Base-by-base conservation (phyloP, 129 eudicot genomes). In the Arctium lappa region DNA sequence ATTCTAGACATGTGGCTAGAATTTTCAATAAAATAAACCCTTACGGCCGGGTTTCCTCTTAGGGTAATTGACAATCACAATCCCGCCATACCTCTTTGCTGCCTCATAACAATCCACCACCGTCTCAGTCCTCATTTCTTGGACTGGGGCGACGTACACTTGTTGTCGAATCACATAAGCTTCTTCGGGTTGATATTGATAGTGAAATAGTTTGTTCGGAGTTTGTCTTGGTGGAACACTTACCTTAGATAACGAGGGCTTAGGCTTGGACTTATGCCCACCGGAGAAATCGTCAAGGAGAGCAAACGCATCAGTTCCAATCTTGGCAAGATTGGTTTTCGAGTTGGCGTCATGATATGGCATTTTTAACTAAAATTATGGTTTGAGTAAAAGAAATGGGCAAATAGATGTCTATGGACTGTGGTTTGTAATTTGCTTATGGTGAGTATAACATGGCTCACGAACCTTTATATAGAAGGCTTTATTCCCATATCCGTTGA, bases 11-110 rank as follows among this genome's bases (percentile, higher is more conserved):
- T 5, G 27, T 16, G 2, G 4, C 48, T 1, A 32, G 15, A 31
- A 29, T 10, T 27, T 30, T 81, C 46, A 12, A 30, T 39, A 75
- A 76, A 63, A 75, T 53, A 82, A 84, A 65, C 80, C 87, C 73
- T 11, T 12, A 66, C 84, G 82, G 4, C 48, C 42, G 2, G 81
- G 68, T 32, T 77, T 82, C 72, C 80, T 80, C 79, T 88, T 78
- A 0, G 81, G 32, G 42, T 81, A 81, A 22, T 89, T 88, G 71
- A 62, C 77, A 80, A 85, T 50, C 69, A 88, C 69, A 11, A 50
- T 79, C 30, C 93, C 91, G 32, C 88, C 86, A 11, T 69, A 81
- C 37, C 12, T 34, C 75, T 74, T 71, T n/a, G 85, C 88, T 4
- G 82, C 91, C 65, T 60, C 29, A 1, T 60, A 18, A 2, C 68